Conservation (phyloP, 768 basidiomycete species). For the Panellus pusillus region DNA sequence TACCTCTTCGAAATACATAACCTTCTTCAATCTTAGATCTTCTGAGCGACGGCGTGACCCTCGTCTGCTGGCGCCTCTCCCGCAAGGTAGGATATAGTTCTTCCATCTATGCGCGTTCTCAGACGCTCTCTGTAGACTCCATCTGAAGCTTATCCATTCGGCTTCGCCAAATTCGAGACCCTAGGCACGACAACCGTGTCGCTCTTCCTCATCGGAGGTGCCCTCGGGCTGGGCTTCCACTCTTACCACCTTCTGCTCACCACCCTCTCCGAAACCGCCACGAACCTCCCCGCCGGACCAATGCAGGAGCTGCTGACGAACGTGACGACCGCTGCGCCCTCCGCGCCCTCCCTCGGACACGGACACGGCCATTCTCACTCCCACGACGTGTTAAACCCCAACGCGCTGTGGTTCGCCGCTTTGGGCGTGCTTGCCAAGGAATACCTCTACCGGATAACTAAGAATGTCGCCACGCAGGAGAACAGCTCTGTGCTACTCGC, state of each 20-base stretch:
- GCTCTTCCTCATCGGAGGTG: slow-evolving; percentile 80
- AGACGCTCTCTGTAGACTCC: slow-evolving; percentile 52
- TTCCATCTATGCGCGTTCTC: slow-evolving; percentile 54
- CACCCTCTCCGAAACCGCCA: slow-evolving; percentile 65
- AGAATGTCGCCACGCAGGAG: slow-evolving; percentile 87
- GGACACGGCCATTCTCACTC: slow-evolving; percentile 52
- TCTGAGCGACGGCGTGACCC: slow-evolving; percentile 16
- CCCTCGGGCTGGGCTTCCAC: slow-evolving; percentile 82
- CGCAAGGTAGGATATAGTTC: slow-evolving; percentile 27
- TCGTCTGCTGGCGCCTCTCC: slow-evolving; percentile 90
- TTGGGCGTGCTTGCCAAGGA: slow-evolving; percentile 83
- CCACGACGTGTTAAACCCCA: slow-evolving; percentile 61
- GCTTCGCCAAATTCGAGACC: slow-evolving; percentile 93
- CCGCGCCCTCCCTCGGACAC: slow-evolving; percentile 55
- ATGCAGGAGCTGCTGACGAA: slow-evolving; percentile 63
- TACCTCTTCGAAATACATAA: background rate
- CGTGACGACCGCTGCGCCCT: slow-evolving; percentile 54
- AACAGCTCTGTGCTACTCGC: slow-evolving; percentile 88
- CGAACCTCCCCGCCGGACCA: slow-evolving; percentile 63
- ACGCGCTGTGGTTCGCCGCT: slow-evolving; percentile 96
- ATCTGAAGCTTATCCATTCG: slow-evolving; percentile 78
- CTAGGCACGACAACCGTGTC: slow-evolving; percentile 91
- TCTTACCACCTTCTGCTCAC: slow-evolving; percentile 49
- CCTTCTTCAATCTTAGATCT: background rate
- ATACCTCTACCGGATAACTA: slow-evolving; percentile 89